Conservation (phyloP, 176 grass and related monocot genomes). For the Pontederia crassipes region DNA sequence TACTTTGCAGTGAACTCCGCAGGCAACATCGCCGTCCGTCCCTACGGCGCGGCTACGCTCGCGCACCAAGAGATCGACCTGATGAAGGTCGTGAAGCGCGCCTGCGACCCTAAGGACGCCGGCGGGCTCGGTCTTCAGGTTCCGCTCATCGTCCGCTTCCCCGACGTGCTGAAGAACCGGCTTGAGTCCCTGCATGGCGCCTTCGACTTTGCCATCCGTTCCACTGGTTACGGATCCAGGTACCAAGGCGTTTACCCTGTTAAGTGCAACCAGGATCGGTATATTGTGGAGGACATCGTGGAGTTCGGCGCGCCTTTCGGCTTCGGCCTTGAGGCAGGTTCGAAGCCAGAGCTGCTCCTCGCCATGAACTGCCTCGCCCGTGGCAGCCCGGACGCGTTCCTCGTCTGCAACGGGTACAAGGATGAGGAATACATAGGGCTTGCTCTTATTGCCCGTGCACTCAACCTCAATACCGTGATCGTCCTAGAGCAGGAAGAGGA, state of each 20-base stretch:
- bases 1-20: constrained; percentile 16
- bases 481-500: constrained; percentile 21
- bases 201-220: constrained; percentile 9
- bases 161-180: constrained; percentile 14
- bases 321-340: constrained; percentile 22
- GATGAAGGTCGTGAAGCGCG: constrained; percentile 12
- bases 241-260: constrained; percentile 19
- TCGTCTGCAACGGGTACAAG: constrained; percentile 21
- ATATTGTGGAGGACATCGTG: constrained; percentile 16
- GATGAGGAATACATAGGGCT: constrained; percentile 15
- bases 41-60: constrained; percentile 1
- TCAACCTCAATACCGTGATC: constrained; percentile 8
- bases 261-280: constrained; percentile 21
- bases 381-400: constrained; percentile 9
- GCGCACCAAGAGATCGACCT: constrained; percentile 18
- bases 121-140: constrained; percentile 16
- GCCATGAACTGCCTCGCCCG: constrained; percentile 13
- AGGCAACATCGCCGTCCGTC: constrained; percentile 12
- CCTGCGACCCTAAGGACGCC: background rate
- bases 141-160: constrained; percentile 16
- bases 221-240: constrained; percentile 4
- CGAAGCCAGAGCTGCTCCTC: constrained; percentile 19
- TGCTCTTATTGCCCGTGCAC: constrained; percentile 2
- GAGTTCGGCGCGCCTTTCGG: constrained; percentile 7
- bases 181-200: constrained; percentile 11